Evolutionary conservation across 73 alveolate genomes (phyloP).

Genomic region (Uronychia binucleata): DNA sequence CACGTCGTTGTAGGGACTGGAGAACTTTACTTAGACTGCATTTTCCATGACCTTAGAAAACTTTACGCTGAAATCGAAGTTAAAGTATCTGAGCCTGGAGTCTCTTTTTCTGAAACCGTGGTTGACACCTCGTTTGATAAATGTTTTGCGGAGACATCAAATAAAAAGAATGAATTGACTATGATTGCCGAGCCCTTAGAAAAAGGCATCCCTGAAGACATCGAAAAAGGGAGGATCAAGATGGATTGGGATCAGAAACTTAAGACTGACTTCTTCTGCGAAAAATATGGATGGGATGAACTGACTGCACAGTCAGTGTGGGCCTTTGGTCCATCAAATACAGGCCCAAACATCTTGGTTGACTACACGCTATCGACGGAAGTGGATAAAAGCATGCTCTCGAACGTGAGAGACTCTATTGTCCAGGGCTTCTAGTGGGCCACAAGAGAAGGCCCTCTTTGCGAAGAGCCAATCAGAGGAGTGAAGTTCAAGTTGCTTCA

Average conservation of each 20-base stretch:
- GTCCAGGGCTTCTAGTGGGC: conserved; percentile 99
- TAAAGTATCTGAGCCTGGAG: conserved; percentile 97
- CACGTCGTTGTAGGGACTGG: conserved; percentile 99
- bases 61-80: conserved; percentile 98
- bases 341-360: conserved; percentile 93
- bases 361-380: conserved; percentile 97
- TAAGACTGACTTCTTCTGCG: conserved; percentile 62
- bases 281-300: conserved; percentile 91
- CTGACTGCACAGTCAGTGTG: conserved; percentile 96
- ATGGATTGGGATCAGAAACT: conserved; percentile 67
- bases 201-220: conserved; percentile 86
- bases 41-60: conserved; percentile 96
- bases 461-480: conserved; percentile 98
- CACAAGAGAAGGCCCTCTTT: conserved; percentile 98
- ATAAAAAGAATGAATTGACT: conserved; percentile 88
- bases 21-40: conserved; percentile 98
- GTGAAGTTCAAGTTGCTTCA: conserved; percentile 95
- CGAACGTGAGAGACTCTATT: conserved; percentile 82
- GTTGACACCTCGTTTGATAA: conserved; percentile 94
- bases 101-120: conserved; percentile 97
- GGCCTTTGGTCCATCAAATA: conserved; percentile 97
- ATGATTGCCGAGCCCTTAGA: conserved; percentile 95
- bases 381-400: conserved; percentile 80
- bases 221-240: conserved; percentile 58
- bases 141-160: conserved; percentile 96